Base-by-base conservation (phyloP, 441 rosid genomes). In the Corymbia calophylla region DNA sequence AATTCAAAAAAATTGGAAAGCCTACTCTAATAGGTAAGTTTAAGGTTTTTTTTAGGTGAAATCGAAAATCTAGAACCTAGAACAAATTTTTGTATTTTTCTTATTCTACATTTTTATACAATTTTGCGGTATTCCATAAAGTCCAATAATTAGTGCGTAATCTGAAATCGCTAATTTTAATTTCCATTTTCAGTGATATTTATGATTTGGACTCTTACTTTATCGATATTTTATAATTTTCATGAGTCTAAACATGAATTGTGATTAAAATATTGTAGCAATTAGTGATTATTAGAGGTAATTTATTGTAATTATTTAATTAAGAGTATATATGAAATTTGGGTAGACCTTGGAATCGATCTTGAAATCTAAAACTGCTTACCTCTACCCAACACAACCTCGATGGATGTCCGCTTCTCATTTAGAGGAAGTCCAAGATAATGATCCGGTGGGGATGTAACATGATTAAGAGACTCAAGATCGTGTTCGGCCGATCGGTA, bases 111-210 rank as follows among this genome's bases (percentile, higher is more conserved):
- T 56, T 8, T 56, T 56, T 6, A 0, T 5, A 3, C 2, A 56
- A 56, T 2, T 9, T 56, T 4, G 13, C 0, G 10, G 0, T 0
- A 23, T 56, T 58, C 25, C 7, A 58, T 58, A 13, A 1, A 0
- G 1, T 58, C 25, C 7, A 0, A 25, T 25, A 1, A 58, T 10
- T 6, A 58, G 7, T 25, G 0, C 25, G 7, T 58, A 58, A 58
- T 25, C 25, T 25, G 25, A 25, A 58, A 58, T 58, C 7, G 25
- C 1, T 58, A 58, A 0, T 10, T 0, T 5, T 0, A 4, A 7
- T 14, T 58, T 58, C 6, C 14, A 58, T 58, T 25, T 58, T 0
- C 25, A 1, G 11, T 58, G 25, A 58, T 58, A 10, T 58, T 0
- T 3, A 4, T 58, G 5, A 58, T 0, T 1, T 0, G 23, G 29